Evolutionary conservation across 106 monocot genomes (phyloP).

Genomic region (Allium fistulosum): DNA sequence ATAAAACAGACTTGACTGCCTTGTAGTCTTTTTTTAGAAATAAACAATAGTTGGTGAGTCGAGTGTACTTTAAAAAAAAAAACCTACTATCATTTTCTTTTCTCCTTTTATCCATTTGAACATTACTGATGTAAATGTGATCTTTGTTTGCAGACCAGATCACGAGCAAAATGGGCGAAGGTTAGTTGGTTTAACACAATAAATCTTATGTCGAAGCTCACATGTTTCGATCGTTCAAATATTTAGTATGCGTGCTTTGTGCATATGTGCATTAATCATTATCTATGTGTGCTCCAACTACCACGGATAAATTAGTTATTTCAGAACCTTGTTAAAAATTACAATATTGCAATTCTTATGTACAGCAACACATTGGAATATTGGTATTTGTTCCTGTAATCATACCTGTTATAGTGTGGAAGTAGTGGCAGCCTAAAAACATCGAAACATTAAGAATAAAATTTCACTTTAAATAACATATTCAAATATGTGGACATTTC

Average conservation of each 20-base stretch:
- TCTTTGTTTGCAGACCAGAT: conserved; percentile 67
- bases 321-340: background rate
- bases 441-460: background rate
- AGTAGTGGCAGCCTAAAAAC: background rate
- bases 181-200: conserved; percentile 29
- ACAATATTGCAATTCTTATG: background rate
- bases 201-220: no score
- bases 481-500: background rate
- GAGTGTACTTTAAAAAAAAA: no score
- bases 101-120: background rate
- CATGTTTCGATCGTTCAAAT: no score
- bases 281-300: background rate
- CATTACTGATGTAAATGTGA: conserved; percentile 13
- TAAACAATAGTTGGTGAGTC: no score
- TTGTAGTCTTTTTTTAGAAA: background rate
- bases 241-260: background rate
- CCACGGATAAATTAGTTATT: background rate
- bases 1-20: background rate
- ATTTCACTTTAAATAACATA: background rate
- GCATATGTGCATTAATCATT: background rate
- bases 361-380: background rate
- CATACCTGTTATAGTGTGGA: no score
- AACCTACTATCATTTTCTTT: background rate
- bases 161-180: conserved; percentile 98
- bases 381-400: no score